Conservation (phyloP, 2,329 filamentous ascomycete genomes). For the Xylaria multiplex region DNA sequence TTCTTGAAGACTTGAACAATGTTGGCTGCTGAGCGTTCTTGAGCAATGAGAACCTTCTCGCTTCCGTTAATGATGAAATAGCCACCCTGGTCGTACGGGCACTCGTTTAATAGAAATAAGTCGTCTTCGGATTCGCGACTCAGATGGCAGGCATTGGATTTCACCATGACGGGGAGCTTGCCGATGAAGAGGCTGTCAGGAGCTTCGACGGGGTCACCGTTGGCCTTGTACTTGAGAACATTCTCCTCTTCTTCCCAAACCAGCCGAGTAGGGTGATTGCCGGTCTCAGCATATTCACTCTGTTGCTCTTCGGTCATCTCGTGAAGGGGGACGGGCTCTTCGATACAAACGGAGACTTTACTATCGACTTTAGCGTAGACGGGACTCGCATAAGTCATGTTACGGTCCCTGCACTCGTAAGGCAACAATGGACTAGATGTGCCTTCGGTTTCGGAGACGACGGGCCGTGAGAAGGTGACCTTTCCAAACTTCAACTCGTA, state of each 20-base stretch:
- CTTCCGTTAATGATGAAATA: slow-evolving; percentile 99
- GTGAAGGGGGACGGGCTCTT: slow-evolving; percentile 72
- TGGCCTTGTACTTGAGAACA: slow-evolving; percentile 62
- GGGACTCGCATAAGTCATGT: slow-evolving; percentile 92
- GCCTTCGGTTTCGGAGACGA: slow-evolving; percentile 92
- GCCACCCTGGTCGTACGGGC: slow-evolving; percentile 96
- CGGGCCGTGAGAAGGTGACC: slow-evolving; percentile 87
- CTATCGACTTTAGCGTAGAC: slow-evolving; percentile 90
- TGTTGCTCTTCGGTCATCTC: slow-evolving; percentile 75
- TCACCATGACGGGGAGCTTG: slow-evolving; percentile 97
- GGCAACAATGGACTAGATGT: slow-evolving; percentile 86
- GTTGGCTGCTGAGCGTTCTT: slow-evolving; percentile 96
- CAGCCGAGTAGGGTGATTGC: slow-evolving; percentile 67
- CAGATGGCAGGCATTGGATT: slow-evolving; percentile 93
- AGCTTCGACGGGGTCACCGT: slow-evolving; percentile 73
- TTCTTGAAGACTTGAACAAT: slow-evolving; percentile 99
- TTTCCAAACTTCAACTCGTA: slow-evolving; percentile 96
- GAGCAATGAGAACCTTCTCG: slow-evolving; percentile 97
- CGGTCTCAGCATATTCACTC: slow-evolving; percentile 63
- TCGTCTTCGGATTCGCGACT: slow-evolving; percentile 84
- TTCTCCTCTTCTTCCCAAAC: slow-evolving; percentile 70
- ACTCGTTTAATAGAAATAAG: slow-evolving; percentile 92
- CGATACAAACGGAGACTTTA: slow-evolving; percentile 83
- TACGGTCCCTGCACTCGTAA: slow-evolving; percentile 94
- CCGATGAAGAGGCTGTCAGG: slow-evolving; percentile 88